A percentile compares a stretch with the other conserved stretches of the same genome.
phyloP scores from a whole-genome alignment of 192 early-diverging fungal species.

The Haplosporangium gracile region DNA sequence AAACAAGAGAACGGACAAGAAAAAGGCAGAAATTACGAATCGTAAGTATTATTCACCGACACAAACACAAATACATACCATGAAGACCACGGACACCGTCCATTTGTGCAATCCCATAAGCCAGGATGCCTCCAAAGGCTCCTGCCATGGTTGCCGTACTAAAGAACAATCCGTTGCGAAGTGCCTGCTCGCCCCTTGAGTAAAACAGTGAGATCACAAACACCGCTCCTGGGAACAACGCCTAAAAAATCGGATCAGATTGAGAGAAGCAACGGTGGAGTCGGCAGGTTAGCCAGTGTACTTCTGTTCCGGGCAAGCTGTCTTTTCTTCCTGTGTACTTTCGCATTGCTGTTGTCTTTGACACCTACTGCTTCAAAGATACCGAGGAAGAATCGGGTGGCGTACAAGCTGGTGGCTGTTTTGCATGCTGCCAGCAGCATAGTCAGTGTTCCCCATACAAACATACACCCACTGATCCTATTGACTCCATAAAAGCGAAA shows the following conservation, averaged over 20 bases:
- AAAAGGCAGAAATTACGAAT: background rate
- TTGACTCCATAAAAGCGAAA: background rate
- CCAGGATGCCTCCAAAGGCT: constrained; percentile 71
- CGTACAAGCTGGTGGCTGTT: constrained; percentile 53
- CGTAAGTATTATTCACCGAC: background rate
- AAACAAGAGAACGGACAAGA: background rate
- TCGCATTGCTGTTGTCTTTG: background rate
- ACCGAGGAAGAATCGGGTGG: constrained; percentile 49
- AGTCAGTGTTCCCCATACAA: constrained; percentile 61
- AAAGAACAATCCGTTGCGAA: constrained; percentile 64
- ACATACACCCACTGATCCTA: constrained; percentile 61
- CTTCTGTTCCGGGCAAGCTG: background rate
- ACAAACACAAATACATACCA: background rate
- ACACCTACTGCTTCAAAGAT: constrained; percentile 25
- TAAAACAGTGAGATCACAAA: constrained; percentile 68
- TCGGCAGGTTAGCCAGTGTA: background rate
- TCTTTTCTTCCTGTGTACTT: too few relatives aligned
- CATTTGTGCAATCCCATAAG: constrained; percentile 68
- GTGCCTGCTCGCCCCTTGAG: constrained; percentile 61
- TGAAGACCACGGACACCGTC: constrained; percentile 58
- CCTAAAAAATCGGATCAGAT: constrained; percentile 29
- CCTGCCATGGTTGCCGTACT: constrained; percentile 64
- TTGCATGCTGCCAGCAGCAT: constrained; percentile 58
- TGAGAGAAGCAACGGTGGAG: background rate
- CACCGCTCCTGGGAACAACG: constrained; percentile 65